Base-by-base conservation (phyloP, 495 filamentous ascomycete species). In the Apodospora peruviana region DNA sequence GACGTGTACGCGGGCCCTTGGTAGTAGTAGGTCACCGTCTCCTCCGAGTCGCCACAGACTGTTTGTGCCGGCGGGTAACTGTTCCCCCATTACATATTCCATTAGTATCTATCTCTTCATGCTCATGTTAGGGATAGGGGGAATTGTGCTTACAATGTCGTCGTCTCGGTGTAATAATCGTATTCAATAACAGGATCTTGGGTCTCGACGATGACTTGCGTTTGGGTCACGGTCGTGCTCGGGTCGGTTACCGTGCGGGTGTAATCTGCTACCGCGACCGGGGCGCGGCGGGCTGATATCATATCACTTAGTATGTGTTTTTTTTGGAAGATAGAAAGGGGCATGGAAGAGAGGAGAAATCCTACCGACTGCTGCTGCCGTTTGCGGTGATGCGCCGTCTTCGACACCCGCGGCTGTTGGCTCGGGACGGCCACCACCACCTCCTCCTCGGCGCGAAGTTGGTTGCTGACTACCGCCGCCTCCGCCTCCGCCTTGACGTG, bases 1-100 rank as follows among this genome's bases (percentile, higher is more conserved):
- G 58, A 39, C 3, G 60, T 64, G 19, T 44, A 39, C 2, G 60
- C 48, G 32, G 57, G 43, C 22, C 57, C 60, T 29, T 64, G 49
- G 50, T 58, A 64, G 19, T 44, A 50, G 11, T 52, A 29, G 4
- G 60, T 64, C 29, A 54, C 50, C 10, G 60, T 60, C 10, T 49
- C 48, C 27, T 56, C 49, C 37, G 55, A 51, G n/a, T 54, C 50
- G n/a, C n/a, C n/a, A 42, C 60, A 64, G 10, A 60, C 52, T 0
- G 60, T 64, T 43, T 60, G 54, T 1, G 47, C 46, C 0, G 60
- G 57, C 0, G 57, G 57, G 9, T 16, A 40, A 35, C 56, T 59
- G 34, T n/a, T n/a, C n/a, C n/a, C n/a, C n/a, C n/a, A n/a, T n/a
- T n/a, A n/a, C n/a, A n/a, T n/a, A n/a, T n/a, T n/a, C n/a, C n/a